Evolutionary conservation across 1,139 yeast species (phyloP), one percentile per base, ranked within the genome.

Genomic region (Pichia sp.): DNA sequence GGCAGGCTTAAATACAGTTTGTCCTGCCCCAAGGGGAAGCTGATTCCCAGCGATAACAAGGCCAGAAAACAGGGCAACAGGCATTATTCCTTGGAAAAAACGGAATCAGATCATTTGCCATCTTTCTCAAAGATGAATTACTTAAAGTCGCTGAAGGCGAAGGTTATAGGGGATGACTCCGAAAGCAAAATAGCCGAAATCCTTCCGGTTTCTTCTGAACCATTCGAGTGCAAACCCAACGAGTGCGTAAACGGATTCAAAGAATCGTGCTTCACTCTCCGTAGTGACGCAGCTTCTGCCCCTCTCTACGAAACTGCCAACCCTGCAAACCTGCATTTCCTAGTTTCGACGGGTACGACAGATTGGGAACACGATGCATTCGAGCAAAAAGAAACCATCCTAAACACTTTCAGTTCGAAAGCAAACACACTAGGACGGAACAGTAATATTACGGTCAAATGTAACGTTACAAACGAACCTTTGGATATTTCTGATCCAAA

Each of bases 291-390:
- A 34, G 16, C 55, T 36, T 32, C 15, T 7, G 70, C 64, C 6
- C 77, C 82, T 6, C 74, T 93, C 40, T 90, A 87, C 81, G 83
- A 87, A 55, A 76, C 90, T 3, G 83, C 95, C 0, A 78, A 78
- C 60, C 83, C 87, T 2, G 83, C 82, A 56, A 85, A 84, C 6
- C 66, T 86, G 26, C 97, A 92, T 62, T 73, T 90, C 36, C 70
- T 90, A 19, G 84, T 92, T 0, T 85, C 96, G 1, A 90, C 97
- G 0, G 95, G 95, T 13, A 83, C 84, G 62, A 68, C 80, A 1
- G 96, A 93, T 70, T 93, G 99, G 98, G 74, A 72, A 6, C 95
- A 82, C 59, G 87, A 87, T 65, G 90, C 96, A 11, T 72, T 79
- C 8, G 59, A 56, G 13, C 56, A 56, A 30, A 76, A 78, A 1